Percentiles rank a stretch among this genome's conserved stretches.
These are phyloP conservation scores for Pseudogymnoascus verrucosus DNA, from an alignment of 2,329 filamentous ascomycete species.

Conservation along the genomic window DNA sequence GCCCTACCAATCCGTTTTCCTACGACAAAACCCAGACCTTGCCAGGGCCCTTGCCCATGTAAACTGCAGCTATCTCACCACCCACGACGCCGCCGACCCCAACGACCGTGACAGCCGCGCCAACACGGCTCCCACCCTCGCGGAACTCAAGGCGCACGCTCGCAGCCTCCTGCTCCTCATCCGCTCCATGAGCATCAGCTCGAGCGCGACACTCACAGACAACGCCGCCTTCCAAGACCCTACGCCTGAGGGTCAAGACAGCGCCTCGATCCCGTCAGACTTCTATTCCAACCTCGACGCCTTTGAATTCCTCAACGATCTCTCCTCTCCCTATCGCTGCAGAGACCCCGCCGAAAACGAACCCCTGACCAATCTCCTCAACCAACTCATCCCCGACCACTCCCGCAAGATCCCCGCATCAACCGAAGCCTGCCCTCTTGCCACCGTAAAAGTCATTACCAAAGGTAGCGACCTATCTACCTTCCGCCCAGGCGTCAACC, in stretches of 20 bases:
- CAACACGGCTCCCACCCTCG: constrained; percentile 38
- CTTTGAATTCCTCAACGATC: constrained; percentile 49
- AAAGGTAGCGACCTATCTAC: background rate
- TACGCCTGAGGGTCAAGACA: constrained; percentile 9
- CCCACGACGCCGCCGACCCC: constrained; percentile 39
- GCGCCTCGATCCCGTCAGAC: background rate
- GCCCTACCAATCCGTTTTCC: constrained; percentile 16
- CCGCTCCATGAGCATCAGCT: constrained; percentile 36
- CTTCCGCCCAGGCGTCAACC: background rate
- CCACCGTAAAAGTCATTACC: background rate
- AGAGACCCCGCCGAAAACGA: constrained; percentile 20
- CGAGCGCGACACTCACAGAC: constrained; percentile 22
- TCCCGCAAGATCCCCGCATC: background rate
- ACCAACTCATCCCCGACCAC: constrained; percentile 13
- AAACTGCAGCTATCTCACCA: constrained; percentile 52
- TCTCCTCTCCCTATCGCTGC: constrained; percentile 41
- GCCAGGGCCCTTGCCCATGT: constrained; percentile 34
- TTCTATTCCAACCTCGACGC: constrained; percentile 38
- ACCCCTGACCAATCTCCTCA: constrained; percentile 22
- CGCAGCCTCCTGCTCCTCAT: constrained; percentile 50
- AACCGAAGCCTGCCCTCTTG: background rate
- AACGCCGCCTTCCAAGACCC: constrained; percentile 1
- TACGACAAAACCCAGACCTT: constrained; percentile 6
- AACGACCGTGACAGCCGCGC: constrained; percentile 45
- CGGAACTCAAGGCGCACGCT: constrained; percentile 51